Conservation (phyloP, 345 rosid genomes). For the Melastoma malabathricum region DNA sequence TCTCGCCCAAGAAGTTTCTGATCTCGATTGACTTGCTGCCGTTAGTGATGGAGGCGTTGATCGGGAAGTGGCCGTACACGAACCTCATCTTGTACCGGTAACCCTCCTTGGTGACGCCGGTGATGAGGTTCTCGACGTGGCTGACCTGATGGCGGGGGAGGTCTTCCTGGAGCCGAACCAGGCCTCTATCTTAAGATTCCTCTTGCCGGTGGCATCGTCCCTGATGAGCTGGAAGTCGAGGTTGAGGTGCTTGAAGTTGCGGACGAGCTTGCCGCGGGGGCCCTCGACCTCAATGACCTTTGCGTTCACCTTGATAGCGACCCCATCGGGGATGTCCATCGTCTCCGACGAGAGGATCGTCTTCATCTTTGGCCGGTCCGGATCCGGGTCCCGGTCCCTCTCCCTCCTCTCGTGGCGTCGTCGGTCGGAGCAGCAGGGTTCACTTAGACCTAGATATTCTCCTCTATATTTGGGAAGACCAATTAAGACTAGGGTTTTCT, state of each 20-base stretch:
- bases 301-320: slow-evolving; percentile 25
- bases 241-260: slow-evolving; percentile 41
- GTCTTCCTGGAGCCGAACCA: slow-evolving; percentile 24
- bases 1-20: slow-evolving; percentile 23
- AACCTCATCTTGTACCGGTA: slow-evolving; percentile 38
- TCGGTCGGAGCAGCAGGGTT: no score
- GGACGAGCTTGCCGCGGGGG: slow-evolving; percentile 26
- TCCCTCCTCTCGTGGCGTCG: no score
- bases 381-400: neutral
- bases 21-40: slow-evolving; percentile 16
- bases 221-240: slow-evolving; percentile 30
- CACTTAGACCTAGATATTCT: no score
- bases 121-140: slow-evolving; percentile 32
- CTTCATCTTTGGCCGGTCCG: slow-evolving; percentile 21
- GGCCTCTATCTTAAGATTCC: slow-evolving; percentile 21
- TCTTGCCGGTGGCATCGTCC: slow-evolving; percentile 14
- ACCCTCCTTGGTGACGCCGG: slow-evolving; percentile 33
- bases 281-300: slow-evolving; percentile 38
- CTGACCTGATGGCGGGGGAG: slow-evolving; percentile 26
- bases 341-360: slow-evolving; percentile 32
- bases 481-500: no score
- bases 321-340: slow-evolving; percentile 39
- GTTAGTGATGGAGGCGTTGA: slow-evolving; percentile 16
- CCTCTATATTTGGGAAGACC: no score
- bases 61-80: slow-evolving; percentile 25